Evolutionary conservation across 1,284 basidiomycete species (phyloP), one percentile per base, ranked within the genome.

Genomic region (Boletus semigastroideus): DNA sequence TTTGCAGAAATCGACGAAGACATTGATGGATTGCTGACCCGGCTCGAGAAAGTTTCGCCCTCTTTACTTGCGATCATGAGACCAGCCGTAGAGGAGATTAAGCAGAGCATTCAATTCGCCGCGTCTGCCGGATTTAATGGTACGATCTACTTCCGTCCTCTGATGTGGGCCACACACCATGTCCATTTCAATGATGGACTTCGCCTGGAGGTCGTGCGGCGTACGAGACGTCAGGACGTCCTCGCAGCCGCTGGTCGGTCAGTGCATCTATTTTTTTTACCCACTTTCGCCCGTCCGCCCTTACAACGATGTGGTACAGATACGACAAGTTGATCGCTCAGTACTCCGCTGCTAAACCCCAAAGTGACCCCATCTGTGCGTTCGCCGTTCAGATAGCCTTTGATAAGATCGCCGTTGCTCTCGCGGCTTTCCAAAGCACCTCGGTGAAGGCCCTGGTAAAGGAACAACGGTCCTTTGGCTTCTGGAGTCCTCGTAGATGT

Each of bases 401-500:
- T 4, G 90, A 93, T 61, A 90, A 89, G 72, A 87, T 94, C 55
- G 84, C 87, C 0, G 71, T 78, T 1, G 80, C 83, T 8, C 75
- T 94, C 0, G 87, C 87, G 1, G 76, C 83, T 2, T 87, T 84
- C 63, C 87, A 91, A 63, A 84, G 82, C 46, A 77, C 83, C 0
- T 84, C 86, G 2, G 79, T 90, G 25, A 82, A 84, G 62, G 78
- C 78, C 1, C 74, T 90, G 10, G 72, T 90, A 47, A 91, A 89
- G 63, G 88, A 92, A 63, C 80, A 86, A 55, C 82, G 84, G 16
- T 91, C 90, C 1, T 93, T 93, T 57, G 92, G 92, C 0, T 89
- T 84, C 58, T 94, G 89, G 87, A 90, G 88, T 66, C 90, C 92
- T 17, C 79, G 90, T 13, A 78, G 91, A 37, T 94, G 91, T 59